These are phyloP conservation scores for Colletotrichum paranaense DNA, from an alignment of 2,329 filamentous ascomycete species.

Conservation along the genomic window DNA sequence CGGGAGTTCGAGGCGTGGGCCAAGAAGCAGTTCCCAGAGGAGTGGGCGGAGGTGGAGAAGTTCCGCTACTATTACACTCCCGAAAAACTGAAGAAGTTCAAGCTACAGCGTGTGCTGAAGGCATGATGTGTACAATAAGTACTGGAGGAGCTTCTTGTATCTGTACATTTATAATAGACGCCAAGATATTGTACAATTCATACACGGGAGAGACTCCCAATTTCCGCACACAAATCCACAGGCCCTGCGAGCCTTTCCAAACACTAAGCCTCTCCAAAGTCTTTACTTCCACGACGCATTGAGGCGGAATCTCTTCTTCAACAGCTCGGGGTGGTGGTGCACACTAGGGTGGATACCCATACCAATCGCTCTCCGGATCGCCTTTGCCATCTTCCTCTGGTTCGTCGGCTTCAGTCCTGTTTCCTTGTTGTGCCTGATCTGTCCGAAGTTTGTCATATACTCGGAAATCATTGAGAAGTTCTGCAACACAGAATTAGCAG, in stretches of 20 bases:
- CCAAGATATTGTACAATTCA: conserved; percentile 41
- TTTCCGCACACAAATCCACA: not conserved
- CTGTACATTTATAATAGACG: conserved; percentile 38
- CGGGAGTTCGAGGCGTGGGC: conserved; percentile 81
- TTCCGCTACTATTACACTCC: conserved; percentile 58
- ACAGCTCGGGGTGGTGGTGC: conserved; percentile 86
- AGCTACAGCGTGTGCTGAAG: conserved; percentile 59
- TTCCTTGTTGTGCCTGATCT: conserved; percentile 80
- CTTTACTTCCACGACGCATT: conserved; percentile 19
- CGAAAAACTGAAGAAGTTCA: conserved; percentile 61
- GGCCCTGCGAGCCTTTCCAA: not conserved
- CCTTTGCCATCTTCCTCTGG: conserved; percentile 93
- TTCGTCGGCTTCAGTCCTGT: conserved; percentile 90
- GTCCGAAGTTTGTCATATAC: conserved; percentile 85
- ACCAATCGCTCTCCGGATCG: conserved; percentile 87
- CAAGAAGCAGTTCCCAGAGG: conserved; percentile 71
- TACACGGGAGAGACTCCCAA: conserved; percentile 15
- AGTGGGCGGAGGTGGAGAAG: conserved; percentile 75
- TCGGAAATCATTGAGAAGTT: conserved; percentile 94
- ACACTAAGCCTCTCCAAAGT: not conserved
- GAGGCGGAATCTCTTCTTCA: conserved; percentile 57
- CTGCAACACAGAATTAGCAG: conserved; percentile 55
- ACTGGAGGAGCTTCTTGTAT: conserved; percentile 33
- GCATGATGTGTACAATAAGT: conserved; percentile 54
- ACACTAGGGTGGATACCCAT: conserved; percentile 93